phyloP scores from a whole-genome alignment of 768 basidiomycete species.

The Tulasnella sp. region DNA sequence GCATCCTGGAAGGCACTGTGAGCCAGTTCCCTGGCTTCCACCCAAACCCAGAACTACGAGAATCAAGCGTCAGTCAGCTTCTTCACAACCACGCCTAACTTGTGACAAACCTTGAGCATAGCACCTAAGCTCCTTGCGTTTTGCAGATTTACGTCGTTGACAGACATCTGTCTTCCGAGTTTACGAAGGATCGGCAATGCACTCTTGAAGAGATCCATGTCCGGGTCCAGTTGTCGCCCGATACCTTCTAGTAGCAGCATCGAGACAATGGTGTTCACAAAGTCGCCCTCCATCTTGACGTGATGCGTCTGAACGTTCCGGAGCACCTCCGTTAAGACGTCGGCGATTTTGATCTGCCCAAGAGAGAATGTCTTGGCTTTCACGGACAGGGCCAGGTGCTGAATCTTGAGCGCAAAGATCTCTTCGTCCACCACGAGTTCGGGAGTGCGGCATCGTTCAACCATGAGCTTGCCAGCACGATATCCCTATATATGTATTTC shows the following conservation, averaged over 20 bases:
- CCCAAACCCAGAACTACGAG: conserved; percentile 80
- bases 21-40: conserved; percentile 87
- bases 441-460: conserved; percentile 88
- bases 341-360: conserved; percentile 93
- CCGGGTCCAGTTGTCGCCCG: conserved; percentile 87
- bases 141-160: conserved; percentile 56
- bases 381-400: conserved; percentile 87
- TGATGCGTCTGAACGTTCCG: conserved; percentile 84
- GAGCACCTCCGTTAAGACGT: conserved; percentile 86
- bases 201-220: conserved; percentile 90
- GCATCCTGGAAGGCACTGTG: conserved; percentile 71
- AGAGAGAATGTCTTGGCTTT: conserved; percentile 97
- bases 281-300: conserved; percentile 98
- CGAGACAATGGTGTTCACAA: conserved; percentile 95
- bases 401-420: conserved; percentile 96
- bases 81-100: background rate
- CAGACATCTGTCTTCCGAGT: conserved; percentile 87
- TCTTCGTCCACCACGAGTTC: conserved; percentile 87
- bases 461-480: conserved; percentile 90
- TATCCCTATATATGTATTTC: conserved; percentile 52
- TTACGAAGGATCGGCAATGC: conserved; percentile 90
- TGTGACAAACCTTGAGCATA: conserved; percentile 71
- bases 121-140: conserved; percentile 72
- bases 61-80: conserved; percentile 26
- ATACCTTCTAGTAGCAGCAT: conserved; percentile 94